Evolutionary conservation across 2,329 filamentous ascomycete species (phyloP), one percentile per base, ranked within the genome.

Genomic region (Alternaria novae-zelandiae): DNA sequence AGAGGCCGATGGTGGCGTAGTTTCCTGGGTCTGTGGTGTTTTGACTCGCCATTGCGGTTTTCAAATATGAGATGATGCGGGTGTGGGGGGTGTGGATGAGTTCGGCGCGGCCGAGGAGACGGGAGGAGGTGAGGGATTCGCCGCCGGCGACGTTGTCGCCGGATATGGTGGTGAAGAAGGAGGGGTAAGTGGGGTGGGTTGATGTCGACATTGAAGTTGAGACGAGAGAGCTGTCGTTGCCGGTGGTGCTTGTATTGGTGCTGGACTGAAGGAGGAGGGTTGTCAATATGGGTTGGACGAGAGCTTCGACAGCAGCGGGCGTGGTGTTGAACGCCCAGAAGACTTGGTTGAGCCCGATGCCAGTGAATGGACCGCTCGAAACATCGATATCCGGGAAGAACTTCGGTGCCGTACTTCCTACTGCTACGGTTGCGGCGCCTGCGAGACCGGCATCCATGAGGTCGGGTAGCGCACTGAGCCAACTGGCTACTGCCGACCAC

Each of bases 291-390:
- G 47, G 43, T 54, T 57, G 30, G 2, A 78, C 28, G 1, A 73
- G 64, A 11, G 53, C 53, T 32, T 70, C 59, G 43, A 76, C 59
- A 2, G 57, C 44, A 0, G 26, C 45, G 4, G 62, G 49, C 0
- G 69, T 74, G 17, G 61, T 67, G 56, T 77, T 76, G 62, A 71
- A 74, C 12, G 63, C 64, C 51, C 64, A 74, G 11, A 77, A 65
- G 8, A 68, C 20, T 17, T 72, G 70, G 1, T 63, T 68, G 17
- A 68, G 25, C 2, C 63, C 58, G 6, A 70, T 59, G 7, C 72
- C 71, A 1, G 53, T 36, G 30, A 65, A 65, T 1, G 56, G 30
- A 0, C 53, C 17, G 2, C 49, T 41, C 1, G 57, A 54, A 4
- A 32, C 26, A 0, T 30, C 11, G 11, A 51, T n/a, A 13, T 32